Conservation (phyloP, 345 rosid species). For the Pistacia integerrima region DNA sequence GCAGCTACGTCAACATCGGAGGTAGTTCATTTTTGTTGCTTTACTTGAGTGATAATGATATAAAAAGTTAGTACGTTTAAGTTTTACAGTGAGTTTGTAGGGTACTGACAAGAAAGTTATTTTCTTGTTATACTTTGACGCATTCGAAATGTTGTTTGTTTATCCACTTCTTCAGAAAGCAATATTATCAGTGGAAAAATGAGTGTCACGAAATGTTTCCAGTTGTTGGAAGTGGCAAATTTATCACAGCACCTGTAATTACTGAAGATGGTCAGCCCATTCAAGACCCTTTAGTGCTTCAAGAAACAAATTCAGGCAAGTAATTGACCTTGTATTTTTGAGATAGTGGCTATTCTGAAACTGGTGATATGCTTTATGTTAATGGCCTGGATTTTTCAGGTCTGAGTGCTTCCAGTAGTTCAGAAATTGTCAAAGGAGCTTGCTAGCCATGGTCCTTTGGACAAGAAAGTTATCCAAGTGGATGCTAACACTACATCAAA, state of each 20-base stretch:
- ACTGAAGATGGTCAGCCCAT: constrained; percentile 82
- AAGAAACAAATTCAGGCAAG: constrained; percentile 61
- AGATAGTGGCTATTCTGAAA: constrained; percentile 20
- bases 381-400: constrained; percentile 30
- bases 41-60: background rate
- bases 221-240: constrained; percentile 83
- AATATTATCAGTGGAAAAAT: constrained; percentile 79
- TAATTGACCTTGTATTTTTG: constrained; percentile 25
- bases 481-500: constrained; percentile 90
- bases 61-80: background rate
- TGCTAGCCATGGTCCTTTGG: constrained; percentile 54
- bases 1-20: constrained; percentile 66
- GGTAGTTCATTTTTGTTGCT: constrained; percentile 44
- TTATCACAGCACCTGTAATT: constrained; percentile 87
- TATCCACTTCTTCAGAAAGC: constrained; percentile 46
- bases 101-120: background rate
- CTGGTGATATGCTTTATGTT: constrained; percentile 12
- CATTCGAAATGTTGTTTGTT: constrained; percentile 10
- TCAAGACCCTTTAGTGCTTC: constrained; percentile 74
- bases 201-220: constrained; percentile 78
- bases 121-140: no score
- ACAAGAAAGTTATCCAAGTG: constrained; percentile 85
- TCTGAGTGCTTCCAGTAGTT: constrained; percentile 35
- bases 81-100: background rate
- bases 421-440: constrained; percentile 61